These are phyloP conservation scores for Myxozyma melibiosi DNA, from an alignment of 805 yeast genomes.

Conservation along the genomic window DNA sequence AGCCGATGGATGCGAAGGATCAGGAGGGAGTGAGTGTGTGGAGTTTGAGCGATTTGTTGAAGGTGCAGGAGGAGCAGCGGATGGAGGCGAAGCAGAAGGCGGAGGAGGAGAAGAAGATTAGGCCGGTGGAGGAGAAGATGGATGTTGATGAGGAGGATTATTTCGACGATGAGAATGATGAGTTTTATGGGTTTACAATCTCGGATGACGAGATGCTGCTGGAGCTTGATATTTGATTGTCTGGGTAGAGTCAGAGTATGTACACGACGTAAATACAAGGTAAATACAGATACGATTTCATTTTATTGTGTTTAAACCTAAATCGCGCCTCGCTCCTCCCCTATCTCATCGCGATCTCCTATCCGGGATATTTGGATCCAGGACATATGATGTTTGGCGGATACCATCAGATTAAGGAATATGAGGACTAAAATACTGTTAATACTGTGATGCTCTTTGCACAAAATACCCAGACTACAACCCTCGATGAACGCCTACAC, in stretches of 20 bases:
- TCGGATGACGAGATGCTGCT: constrained; percentile 19
- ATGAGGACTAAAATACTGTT: neutral
- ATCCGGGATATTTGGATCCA: too few species aligned
- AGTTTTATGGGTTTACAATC: constrained; percentile 1
- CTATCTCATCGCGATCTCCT: too few species aligned
- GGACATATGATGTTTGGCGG: too few species aligned
- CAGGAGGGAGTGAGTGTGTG: constrained; percentile 95
- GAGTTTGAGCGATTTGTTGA: constrained; percentile 69
- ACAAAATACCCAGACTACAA: neutral
- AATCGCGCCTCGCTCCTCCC: too few species aligned
- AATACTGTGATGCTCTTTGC: neutral
- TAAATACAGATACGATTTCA: too few species aligned
- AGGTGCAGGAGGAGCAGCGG: constrained; percentile 56
- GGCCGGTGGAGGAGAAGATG: neutral
- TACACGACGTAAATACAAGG: too few species aligned
- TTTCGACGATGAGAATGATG: constrained; percentile 14
- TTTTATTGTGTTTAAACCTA: too few species aligned
- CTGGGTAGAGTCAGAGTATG: too few species aligned
- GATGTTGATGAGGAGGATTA: constrained; percentile 20
- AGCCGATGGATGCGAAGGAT: constrained; percentile 84
- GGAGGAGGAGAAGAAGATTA: constrained; percentile 1
- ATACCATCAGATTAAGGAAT: too few species aligned
- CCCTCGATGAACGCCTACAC: constrained; percentile 18
- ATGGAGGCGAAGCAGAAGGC: constrained; percentile 14
- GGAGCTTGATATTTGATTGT: constrained; percentile 16